Evolutionary conservation across 2,329 filamentous ascomycete species (phyloP), one percentile per base, ranked within the genome.

Genomic region (Cladosporium cucumerinum): DNA sequence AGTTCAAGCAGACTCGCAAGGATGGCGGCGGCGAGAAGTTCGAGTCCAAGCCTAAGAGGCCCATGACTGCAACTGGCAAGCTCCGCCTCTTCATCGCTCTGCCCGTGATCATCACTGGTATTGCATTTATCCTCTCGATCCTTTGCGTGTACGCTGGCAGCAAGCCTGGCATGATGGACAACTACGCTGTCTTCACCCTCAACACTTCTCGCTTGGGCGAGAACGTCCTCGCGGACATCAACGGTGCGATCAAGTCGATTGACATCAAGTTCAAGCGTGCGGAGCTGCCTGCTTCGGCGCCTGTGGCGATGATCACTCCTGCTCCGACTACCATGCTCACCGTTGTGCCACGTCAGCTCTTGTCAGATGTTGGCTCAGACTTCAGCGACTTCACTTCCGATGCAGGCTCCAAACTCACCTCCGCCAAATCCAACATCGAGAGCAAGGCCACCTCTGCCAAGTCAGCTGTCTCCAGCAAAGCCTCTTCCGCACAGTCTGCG

Each of bases 121-220:
- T 79, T 32, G 84, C 85, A 3, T 82, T 88, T 48, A 79, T 88
- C 23, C 80, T 89, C 51, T 81, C 82, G 21, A 81, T 88, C 69
- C 78, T 88, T 10, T 86, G 83, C 71, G 78, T 89, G 65, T 87
- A 87, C 69, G 86, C 87, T 1, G 87, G 87, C 43, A 80, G 82
- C 43, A 85, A 84, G 70, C 78, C 77, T 60, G 78, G 78, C 18
- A 82, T 87, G 69, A 81, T 89, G 75, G 81, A 87, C 65, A 77
- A 82, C 57, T 85, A 84, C 66, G 78, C 85, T 64, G 77, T 89
- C 51, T 73, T 89, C 51, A 86, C 84, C 3, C 79, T 88, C 68
- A 87, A 87, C 75, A 84, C 83, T 25, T 86, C 85, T 3, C 81
- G 80, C 48, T 76, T 87, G 32, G 84, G 85, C 61, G 77, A 74